phyloP scores from a whole-genome alignment of 305 asterid genomes.

The Andrographis paniculata region DNA sequence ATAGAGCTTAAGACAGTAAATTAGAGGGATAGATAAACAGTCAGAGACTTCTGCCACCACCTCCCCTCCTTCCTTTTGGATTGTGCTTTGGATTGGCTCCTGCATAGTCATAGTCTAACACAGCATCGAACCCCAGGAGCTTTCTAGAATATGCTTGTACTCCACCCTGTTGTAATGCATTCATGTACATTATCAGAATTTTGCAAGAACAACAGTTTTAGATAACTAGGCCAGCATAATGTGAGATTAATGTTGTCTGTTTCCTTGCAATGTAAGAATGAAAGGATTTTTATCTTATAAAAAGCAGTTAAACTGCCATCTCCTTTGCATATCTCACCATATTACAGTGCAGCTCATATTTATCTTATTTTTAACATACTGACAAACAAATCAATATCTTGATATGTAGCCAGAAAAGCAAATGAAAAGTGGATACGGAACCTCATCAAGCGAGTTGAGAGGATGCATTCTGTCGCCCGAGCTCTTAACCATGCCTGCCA shows the following conservation, averaged over 20 bases:
- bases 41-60: slow-evolving; percentile 30
- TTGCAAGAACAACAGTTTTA: not conserved
- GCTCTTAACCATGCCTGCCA: slow-evolving; percentile 27
- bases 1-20: slow-evolving; percentile 1
- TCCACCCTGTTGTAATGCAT: slow-evolving; percentile 19
- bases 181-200: slow-evolving; percentile 5
- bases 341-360: not conserved
- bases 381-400: not conserved
- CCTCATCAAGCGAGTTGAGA: slow-evolving; percentile 38
- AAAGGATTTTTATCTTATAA: too few species aligned
- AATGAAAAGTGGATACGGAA: slow-evolving; percentile 15
- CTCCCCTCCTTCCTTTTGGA: slow-evolving; percentile 44
- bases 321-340: not conserved
- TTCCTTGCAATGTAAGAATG: too few species aligned
- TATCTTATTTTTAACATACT: not conserved
- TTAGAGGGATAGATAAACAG: not conserved
- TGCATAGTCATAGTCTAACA: slow-evolving; percentile 45
- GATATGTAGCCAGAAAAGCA: not conserved
- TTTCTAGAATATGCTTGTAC: slow-evolving; percentile 30
- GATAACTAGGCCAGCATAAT: too few species aligned
- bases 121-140: slow-evolving; percentile 24
- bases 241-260: too few species aligned
- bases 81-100: slow-evolving; percentile 52
- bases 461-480: slow-evolving; percentile 18
- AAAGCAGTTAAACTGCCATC: not conserved